Evolutionary conservation across 345 rosid genomes (phyloP).

Genomic region (Heritiera littoralis): DNA sequence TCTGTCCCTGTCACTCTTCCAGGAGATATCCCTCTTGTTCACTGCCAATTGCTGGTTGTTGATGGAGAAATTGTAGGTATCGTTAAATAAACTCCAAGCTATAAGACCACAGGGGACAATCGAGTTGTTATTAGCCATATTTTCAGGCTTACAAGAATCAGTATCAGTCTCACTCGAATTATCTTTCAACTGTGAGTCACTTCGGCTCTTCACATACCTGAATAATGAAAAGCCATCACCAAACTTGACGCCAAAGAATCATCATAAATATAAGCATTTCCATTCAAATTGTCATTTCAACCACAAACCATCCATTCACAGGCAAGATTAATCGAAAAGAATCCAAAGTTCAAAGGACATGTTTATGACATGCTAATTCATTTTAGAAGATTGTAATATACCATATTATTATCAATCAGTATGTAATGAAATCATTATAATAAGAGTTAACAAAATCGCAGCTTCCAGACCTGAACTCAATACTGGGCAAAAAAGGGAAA

Average conservation of each 20-base stretch:
- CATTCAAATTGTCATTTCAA: background rate
- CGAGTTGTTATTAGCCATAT: constrained; percentile 30
- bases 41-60: constrained; percentile 45
- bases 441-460: too few relatives aligned
- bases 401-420: too few relatives aligned
- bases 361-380: too few relatives aligned
- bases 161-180: constrained; percentile 36
- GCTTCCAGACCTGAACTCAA: too few relatives aligned
- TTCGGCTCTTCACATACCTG: constrained; percentile 97
- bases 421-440: too few relatives aligned
- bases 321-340: too few relatives aligned
- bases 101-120: constrained; percentile 99
- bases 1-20: constrained; percentile 95
- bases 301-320: too few relatives aligned
- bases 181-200: constrained; percentile 67
- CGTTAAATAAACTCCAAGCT: constrained; percentile 99
- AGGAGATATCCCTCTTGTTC: constrained; percentile 73
- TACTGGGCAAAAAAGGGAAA: background rate
- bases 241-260: background rate
- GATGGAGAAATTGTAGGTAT: constrained; percentile 64
- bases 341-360: too few relatives aligned
- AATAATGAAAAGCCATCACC: constrained; percentile 21
- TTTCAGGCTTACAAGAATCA: constrained; percentile 71
- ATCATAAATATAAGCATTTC: background rate
- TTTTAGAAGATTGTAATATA: too few relatives aligned